Conservation (phyloP, 805 yeast species). For the Wickerhamomyces xylosicus region DNA sequence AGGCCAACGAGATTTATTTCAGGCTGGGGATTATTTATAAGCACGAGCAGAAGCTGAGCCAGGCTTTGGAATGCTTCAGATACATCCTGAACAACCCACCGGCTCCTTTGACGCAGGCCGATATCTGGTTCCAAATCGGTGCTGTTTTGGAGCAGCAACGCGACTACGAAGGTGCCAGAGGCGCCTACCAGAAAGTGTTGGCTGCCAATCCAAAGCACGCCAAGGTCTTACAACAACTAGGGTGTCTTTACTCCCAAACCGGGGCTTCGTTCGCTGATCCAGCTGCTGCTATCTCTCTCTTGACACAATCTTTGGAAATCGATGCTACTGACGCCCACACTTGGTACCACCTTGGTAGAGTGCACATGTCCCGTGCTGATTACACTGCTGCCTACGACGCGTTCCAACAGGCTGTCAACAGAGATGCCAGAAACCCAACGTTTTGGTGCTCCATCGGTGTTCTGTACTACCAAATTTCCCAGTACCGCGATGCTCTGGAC, state of each 20-base stretch:
- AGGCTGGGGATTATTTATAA: slow-evolving; percentile 93
- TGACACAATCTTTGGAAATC: slow-evolving; percentile 80
- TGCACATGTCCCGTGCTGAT: slow-evolving; percentile 92
- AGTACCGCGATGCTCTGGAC: slow-evolving; percentile 92
- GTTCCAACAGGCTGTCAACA: slow-evolving; percentile 95
- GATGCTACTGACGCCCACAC: slow-evolving; percentile 90
- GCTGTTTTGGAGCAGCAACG: slow-evolving; percentile 90
- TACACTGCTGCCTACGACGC: slow-evolving; percentile 96
- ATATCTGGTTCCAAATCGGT: slow-evolving; percentile 98
- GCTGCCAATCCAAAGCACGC: slow-evolving; percentile 90
- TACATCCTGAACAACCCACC: slow-evolving; percentile 90
- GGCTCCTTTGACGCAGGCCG: slow-evolving; percentile 90
- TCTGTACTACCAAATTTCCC: slow-evolving; percentile 89
- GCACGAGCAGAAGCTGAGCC: slow-evolving; percentile 79
- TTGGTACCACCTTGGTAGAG: slow-evolving; percentile 95
- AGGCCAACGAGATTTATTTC: slow-evolving; percentile 93
- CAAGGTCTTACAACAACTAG: slow-evolving; percentile 90
- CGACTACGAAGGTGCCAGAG: slow-evolving; percentile 85
- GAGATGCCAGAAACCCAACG: slow-evolving; percentile 94
- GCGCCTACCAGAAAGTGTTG: slow-evolving; percentile 89
- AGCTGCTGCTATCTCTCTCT: slow-evolving; percentile 69
- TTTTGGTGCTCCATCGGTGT: slow-evolving; percentile 98
- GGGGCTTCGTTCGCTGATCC: slow-evolving; percentile 66
- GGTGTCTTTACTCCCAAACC: slow-evolving; percentile 82
- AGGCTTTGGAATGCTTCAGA: slow-evolving; percentile 89